Evolutionary conservation across 148 eudicot species (phyloP).

Genomic region (Gaultheria prostrata): DNA sequence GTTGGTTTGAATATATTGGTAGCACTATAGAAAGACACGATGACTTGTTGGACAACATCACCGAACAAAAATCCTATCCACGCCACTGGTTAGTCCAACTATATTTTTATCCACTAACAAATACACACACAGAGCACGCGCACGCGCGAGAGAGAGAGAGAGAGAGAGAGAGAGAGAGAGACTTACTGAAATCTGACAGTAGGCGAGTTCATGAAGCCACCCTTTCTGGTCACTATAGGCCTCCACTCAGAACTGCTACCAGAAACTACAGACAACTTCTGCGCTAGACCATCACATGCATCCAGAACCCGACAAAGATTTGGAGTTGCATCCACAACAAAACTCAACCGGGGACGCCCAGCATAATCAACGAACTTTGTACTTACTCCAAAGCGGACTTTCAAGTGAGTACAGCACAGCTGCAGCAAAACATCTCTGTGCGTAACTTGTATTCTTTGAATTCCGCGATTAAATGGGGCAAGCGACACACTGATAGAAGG

Average conservation of each 20-base stretch:
- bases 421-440: slow-evolving; percentile 45
- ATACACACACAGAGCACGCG: no score
- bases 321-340: slow-evolving; percentile 75
- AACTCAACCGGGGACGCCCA: slow-evolving; percentile 75
- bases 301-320: slow-evolving; percentile 64
- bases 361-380: slow-evolving; percentile 61
- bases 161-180: slow-evolving; percentile 12
- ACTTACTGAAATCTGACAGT: slow-evolving; percentile 81
- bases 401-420: slow-evolving; percentile 44
- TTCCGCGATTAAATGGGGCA: slow-evolving; percentile 47
- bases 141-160: not conserved
- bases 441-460: slow-evolving; percentile 51
- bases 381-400: slow-evolving; percentile 72
- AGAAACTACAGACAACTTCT: slow-evolving; percentile 50
- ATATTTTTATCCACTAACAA: not conserved
- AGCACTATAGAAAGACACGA: not conserved
- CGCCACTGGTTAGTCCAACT: not conserved
- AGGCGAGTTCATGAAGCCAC: slow-evolving; percentile 61
- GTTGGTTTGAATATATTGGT: not conserved
- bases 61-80: not conserved
- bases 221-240: slow-evolving; percentile 58
- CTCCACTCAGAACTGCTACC: slow-evolving; percentile 85
- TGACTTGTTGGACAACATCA: not conserved
- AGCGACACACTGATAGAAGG: slow-evolving; percentile 45
- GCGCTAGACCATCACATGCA: slow-evolving; percentile 60